Percentiles rank a stretch among this genome's conserved stretches.
phyloP scores from a whole-genome alignment of 1,139 yeast genomes.

The Pichia sp. region DNA sequence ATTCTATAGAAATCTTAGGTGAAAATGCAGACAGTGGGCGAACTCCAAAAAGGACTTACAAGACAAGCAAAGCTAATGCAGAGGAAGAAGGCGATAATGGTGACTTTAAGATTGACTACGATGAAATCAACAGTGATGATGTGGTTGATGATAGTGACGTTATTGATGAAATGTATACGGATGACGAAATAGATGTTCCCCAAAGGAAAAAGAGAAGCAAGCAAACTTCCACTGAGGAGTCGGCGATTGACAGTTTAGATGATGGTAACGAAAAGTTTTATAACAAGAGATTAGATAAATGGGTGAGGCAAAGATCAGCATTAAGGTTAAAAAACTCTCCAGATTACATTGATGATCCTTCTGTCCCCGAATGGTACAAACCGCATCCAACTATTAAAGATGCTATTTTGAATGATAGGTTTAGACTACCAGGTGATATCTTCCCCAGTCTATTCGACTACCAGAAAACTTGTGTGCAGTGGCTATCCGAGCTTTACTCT shows the following conservation, averaged over 20 bases:
- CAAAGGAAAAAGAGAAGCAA: conserved; percentile 12
- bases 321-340: conserved; percentile 29
- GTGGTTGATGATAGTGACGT: conserved; percentile 27
- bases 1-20: background rate
- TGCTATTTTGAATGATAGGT: conserved; percentile 64
- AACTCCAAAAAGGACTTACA: conserved; percentile 1
- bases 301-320: conserved; percentile 51
- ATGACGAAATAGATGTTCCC: conserved; percentile 11
- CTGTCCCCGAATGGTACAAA: conserved; percentile 55
- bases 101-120: conserved; percentile 17
- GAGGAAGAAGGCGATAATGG: conserved; percentile 20
- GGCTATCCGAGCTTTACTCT: conserved; percentile 75
- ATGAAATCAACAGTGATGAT: conserved; percentile 15
- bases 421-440: conserved; percentile 84
- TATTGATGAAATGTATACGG: background rate
- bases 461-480: conserved; percentile 86
- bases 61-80: conserved; percentile 4
- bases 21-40: conserved; percentile 8
- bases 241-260: conserved; percentile 50
- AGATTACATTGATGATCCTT: conserved; percentile 29
- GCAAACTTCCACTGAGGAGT: conserved; percentile 16
- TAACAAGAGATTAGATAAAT: conserved; percentile 51
- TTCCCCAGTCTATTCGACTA: conserved; percentile 84
- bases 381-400: conserved; percentile 80
- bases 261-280: conserved; percentile 74